Base-by-base conservation (phyloP, 1,284 basidiomycete genomes). In the Irpex sp. region DNA sequence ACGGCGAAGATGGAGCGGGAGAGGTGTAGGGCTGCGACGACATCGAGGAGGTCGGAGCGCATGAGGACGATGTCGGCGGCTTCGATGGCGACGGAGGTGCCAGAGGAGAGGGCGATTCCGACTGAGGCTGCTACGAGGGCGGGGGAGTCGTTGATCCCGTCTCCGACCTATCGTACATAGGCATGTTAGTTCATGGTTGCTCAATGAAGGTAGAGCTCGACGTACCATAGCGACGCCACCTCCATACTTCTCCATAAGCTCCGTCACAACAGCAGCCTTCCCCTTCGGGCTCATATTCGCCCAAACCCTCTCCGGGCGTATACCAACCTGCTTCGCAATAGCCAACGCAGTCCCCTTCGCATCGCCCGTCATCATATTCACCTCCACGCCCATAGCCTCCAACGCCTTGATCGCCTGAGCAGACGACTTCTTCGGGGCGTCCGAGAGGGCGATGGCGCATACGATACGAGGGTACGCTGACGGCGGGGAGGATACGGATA, bases 121-220 rank as follows among this genome's bases (percentile, higher is more conserved):
- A 99, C 91, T 1, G 94, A 94, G 0, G 97, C 94, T 1, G 93
- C 93, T 15, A 97, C 96, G 1, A 99, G 88, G 1, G 97, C 97
- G 0, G 96, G 97, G 0, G 95, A 97, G 74, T 99, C 97, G 75
- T 99, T 99, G 79, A 99, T 97, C 17, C 97, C 97, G 75, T 99
- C 97, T 19, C 97, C 97, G 57, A 99, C 94, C 94, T 95, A 49
- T 7, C 7, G 36, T 51, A 15, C 4, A 11, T 21, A 19, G 7
- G 1, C 21, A 65, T 63, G 53, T 66, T 33, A 35, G 61, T 31
- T 59, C 62, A 54, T 49, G 4, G 33, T 21, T 31, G 49, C 19
- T n/a, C n/a, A n/a, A n/a, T n/a, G n/a, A n/a, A n/a, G n/a, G n/a
- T n/a, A 19, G 46, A 53, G 36, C 43, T 59, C 17, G 58, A 19